phyloP scores from a whole-genome alignment of 345 rosid genomes.

The Brassica carinata region DNA sequence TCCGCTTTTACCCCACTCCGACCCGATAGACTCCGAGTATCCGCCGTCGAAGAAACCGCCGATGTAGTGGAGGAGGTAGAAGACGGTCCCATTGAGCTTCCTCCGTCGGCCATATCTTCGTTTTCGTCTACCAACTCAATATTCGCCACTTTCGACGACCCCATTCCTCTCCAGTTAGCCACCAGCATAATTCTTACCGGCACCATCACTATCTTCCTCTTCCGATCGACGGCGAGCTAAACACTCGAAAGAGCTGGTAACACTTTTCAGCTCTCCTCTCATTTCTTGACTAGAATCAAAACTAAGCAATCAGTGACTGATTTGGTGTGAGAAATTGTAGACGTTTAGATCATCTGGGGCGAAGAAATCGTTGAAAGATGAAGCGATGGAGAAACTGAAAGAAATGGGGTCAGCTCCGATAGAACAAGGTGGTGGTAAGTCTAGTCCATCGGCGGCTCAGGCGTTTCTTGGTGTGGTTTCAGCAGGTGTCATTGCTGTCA shows the following conservation, averaged over 20 bases:
- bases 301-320: too few relatives aligned
- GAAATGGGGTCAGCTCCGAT: too few relatives aligned
- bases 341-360: too few relatives aligned
- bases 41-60: slow-evolving; percentile 38
- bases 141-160: slow-evolving; percentile 74
- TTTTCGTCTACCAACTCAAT: slow-evolving; percentile 51
- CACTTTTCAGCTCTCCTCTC: background rate
- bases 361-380: too few relatives aligned
- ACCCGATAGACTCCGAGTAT: slow-evolving; percentile 40
- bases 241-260: slow-evolving; percentile 78
- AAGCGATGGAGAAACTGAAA: too few relatives aligned
- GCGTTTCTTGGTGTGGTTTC: slow-evolving; percentile 24
- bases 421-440: too few relatives aligned
- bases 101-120: slow-evolving; percentile 34
- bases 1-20: slow-evolving; percentile 27
- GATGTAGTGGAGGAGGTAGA: slow-evolving; percentile 31
- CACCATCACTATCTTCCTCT: slow-evolving; percentile 77
- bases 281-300: too few relatives aligned
- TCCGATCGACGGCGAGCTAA: slow-evolving; percentile 84
- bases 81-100: slow-evolving; percentile 76
- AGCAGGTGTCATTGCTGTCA: slow-evolving; percentile 78
- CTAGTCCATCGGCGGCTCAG: too few relatives aligned
- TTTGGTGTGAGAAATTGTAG: too few relatives aligned
- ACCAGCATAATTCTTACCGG: slow-evolving; percentile 88
- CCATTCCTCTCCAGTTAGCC: slow-evolving; percentile 72